Conservation (phyloP, 768 basidiomycete genomes). For the Plicaturopsis crispa region DNA sequence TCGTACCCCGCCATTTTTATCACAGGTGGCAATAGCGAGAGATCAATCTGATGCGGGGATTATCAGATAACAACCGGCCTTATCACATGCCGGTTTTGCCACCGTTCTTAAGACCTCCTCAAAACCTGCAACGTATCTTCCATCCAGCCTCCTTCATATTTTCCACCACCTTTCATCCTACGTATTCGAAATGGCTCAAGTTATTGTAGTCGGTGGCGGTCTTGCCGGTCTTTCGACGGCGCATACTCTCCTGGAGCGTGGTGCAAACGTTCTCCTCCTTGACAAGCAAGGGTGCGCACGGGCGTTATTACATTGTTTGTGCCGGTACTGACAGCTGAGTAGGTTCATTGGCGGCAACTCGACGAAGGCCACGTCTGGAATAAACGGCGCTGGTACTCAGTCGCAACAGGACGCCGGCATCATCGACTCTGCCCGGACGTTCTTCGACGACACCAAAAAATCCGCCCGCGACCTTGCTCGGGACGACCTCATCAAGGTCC, state of each 20-base stretch:
- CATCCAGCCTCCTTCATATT: too few relatives aligned
- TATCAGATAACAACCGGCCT: too few relatives aligned
- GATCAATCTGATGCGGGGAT: too few relatives aligned
- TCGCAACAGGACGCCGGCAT: slow-evolving; percentile 77
- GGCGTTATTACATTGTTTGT: neutral
- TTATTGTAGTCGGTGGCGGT: slow-evolving; percentile 94
- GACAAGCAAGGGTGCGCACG: slow-evolving; percentile 85
- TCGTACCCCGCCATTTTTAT: too few relatives aligned
- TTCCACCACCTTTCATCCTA: too few relatives aligned
- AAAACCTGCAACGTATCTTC: too few relatives aligned
- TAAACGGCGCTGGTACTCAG: slow-evolving; percentile 92
- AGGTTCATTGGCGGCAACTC: slow-evolving; percentile 98
- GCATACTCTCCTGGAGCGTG: slow-evolving; percentile 94
- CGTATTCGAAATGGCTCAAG: slow-evolving; percentile 51
- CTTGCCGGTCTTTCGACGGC: slow-evolving; percentile 93
- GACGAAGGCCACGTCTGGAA: slow-evolving; percentile 94
- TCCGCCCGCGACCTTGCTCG: slow-evolving; percentile 94
- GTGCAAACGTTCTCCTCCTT: slow-evolving; percentile 89
- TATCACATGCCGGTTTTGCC: too few relatives aligned
- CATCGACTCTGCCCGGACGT: slow-evolving; percentile 82
- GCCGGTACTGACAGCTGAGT: slow-evolving; percentile 2
- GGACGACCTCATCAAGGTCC: slow-evolving; percentile 89
- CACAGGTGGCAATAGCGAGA: too few relatives aligned
- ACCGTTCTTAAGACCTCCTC: too few relatives aligned
- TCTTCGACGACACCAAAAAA: slow-evolving; percentile 95